Percentiles rank a stretch among this genome's conserved stretches.
These are phyloP conservation scores for Pisolithus sp. DNA, from an alignment of 768 basidiomycete genomes.

Conservation along the genomic window DNA sequence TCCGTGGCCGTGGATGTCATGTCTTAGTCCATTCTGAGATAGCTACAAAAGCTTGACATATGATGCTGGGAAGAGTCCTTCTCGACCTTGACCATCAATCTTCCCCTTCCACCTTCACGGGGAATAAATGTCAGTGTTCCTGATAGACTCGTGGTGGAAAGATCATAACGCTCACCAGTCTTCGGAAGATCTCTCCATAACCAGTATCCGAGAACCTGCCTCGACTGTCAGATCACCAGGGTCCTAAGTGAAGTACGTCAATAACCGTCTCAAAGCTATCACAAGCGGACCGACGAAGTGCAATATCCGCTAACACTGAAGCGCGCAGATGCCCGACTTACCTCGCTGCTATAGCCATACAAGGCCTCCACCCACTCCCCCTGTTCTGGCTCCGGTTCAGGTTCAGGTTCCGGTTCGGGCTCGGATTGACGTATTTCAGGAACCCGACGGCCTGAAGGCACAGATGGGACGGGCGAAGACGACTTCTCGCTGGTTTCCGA, in stretches of 20 bases:
- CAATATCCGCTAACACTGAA: neutral
- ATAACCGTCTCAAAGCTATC: constrained; percentile 1
- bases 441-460: constrained; percentile 11
- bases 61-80: constrained; percentile 61
- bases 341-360: constrained; percentile 68
- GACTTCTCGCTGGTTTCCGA: constrained; percentile 14
- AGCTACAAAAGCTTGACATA: constrained; percentile 56
- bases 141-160: neutral
- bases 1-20: neutral
- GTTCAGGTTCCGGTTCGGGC: neutral
- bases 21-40: neutral
- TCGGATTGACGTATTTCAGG: neutral
- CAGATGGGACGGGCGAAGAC: constrained; percentile 16
- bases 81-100: constrained; percentile 49
- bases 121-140: constrained; percentile 6
- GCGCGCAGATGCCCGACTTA: constrained; percentile 19
- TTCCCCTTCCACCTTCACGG: constrained; percentile 61
- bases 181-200: constrained; percentile 61
- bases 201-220: constrained; percentile 51
- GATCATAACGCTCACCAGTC: constrained; percentile 53
- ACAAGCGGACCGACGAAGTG: neutral
- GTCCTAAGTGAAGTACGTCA: constrained; percentile 40
- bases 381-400: constrained; percentile 25
- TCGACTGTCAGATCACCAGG: constrained; percentile 58
- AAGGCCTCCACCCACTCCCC: constrained; percentile 77